Base-by-base conservation (phyloP, 1,284 basidiomycete genomes). In the Rhodotorula mucilaginosa region DNA sequence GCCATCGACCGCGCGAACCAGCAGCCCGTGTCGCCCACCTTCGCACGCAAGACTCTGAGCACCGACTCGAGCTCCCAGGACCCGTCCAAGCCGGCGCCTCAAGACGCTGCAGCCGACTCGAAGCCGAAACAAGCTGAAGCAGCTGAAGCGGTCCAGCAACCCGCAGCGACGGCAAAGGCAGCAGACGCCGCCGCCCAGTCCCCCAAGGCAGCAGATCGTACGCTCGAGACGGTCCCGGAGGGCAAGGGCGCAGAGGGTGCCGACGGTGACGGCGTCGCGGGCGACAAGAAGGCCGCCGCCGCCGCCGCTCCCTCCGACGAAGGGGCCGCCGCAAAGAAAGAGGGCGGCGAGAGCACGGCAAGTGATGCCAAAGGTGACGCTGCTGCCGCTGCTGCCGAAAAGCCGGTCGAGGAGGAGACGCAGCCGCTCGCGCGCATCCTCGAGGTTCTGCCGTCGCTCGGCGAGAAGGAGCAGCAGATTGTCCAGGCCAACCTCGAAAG, bases 401-500 rank as follows among this genome's bases (percentile, higher is more conserved):
- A 51, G 44, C 16, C 65, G 65, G 51, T 48, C 66, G 12, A 56
- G 54, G 54, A 56, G 26, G 29, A 56, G 54, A 56, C 54, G 26
- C 26, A 56, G 26, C 73, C 73, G 16, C 68, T 74, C 59, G 68
- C 56, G 10, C 62, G 61, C 58, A 63, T 73, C 23, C 31, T 49
- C 10, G 65, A 64, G 44, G 29, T 29, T 13, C 19, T 75, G 29
- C 63, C 59, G 15, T 34, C 58, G 16, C 51, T 76, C 23, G 44
- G 65, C 16, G 51, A 58, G 47, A 61, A 65, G 56, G 64, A 72
- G 49, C 70, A 65, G 51, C 58, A 68, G 54, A 44, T 44, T 13
- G 47, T 76, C 29, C 60, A 64, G 68, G 44, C 62, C 49, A 74
- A 70, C 59, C 31, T 76, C 44, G 72, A 71, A 51, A 64, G 70